Evolutionary conservation across 139 green algal species (phyloP).

Genomic region (Deuterostichococcus epilithicus): DNA sequence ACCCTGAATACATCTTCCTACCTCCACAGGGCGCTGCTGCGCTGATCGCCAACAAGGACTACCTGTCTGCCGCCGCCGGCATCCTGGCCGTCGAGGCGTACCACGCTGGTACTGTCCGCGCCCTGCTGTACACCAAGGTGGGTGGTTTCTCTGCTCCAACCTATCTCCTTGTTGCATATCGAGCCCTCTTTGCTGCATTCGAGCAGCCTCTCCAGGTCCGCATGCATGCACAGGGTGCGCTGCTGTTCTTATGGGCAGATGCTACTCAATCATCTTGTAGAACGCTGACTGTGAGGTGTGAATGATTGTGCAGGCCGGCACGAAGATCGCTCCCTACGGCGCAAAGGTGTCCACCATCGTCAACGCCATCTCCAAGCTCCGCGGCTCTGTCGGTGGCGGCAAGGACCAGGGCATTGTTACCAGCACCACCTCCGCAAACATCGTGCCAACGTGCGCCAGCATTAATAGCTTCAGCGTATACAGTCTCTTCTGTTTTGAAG

Average conservation of each 20-base stretch:
- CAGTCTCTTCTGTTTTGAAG: too few species aligned
- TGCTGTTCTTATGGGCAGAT: too few species aligned
- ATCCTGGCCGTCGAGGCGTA: constrained; percentile 49
- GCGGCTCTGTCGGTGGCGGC: constrained; percentile 28
- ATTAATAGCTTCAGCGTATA: too few species aligned
- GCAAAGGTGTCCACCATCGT: constrained; percentile 15
- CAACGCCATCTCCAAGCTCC: constrained; percentile 30
- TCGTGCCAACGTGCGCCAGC: constrained; percentile 11
- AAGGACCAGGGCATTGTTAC: constrained; percentile 11
- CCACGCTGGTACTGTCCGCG: constrained; percentile 41
- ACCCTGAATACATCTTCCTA: not conserved
- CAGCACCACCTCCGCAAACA: not conserved
- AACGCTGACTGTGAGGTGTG: too few species aligned
- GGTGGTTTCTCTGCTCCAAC: not conserved
- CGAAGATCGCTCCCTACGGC: not conserved
- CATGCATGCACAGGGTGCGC: not conserved
- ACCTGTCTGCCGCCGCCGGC: constrained; percentile 31
- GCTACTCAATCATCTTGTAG: too few species aligned
- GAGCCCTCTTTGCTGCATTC: not conserved
- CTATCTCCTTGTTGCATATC: too few species aligned
- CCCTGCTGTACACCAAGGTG: constrained; percentile 9
- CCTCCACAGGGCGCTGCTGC: constrained; percentile 19
- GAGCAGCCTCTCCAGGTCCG: not conserved
- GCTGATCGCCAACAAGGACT: constrained; percentile 12
- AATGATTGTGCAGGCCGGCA: not conserved